phyloP scores from a whole-genome alignment of 805 yeast species.

The Cephaloascus fragrans region DNA sequence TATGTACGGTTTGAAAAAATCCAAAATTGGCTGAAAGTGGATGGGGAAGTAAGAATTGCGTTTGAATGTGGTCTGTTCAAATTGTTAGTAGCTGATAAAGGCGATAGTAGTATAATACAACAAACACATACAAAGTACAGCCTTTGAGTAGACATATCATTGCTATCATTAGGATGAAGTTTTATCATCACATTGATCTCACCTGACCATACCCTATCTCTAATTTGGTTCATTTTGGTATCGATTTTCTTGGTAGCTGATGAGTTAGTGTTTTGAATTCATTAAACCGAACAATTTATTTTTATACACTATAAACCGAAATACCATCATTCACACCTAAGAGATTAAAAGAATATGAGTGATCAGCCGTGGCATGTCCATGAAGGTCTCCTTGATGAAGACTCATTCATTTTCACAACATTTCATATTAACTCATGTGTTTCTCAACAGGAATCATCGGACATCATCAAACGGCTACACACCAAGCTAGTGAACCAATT shows the following conservation, averaged over 20 bases:
- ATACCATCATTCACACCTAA: no score
- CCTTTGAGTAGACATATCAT: background rate
- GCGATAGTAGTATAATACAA: no score
- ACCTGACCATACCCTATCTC: conserved; percentile 3
- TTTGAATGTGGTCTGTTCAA: conserved; percentile 6
- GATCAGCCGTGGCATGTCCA: no score
- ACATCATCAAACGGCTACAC: conserved; percentile 9
- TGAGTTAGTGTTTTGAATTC: no score
- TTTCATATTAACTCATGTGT: conserved; percentile 18
- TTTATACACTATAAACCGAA: no score
- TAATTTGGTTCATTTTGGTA: conserved; percentile 4
- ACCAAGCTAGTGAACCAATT: conserved; percentile 13
- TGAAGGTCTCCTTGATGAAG: conserved; percentile 6
- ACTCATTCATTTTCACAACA: conserved; percentile 13
- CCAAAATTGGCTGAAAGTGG: conserved; percentile 22
- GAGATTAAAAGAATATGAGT: no score
- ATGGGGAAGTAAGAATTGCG: conserved; percentile 48
- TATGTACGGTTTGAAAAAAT: conserved; percentile 24
- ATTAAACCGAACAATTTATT: no score
- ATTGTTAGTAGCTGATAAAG: no score
- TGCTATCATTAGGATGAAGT: background rate
- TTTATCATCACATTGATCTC: background rate
- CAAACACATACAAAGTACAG: background rate
- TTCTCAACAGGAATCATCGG: conserved; percentile 7
- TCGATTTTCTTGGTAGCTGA: no score